A percentile compares a stretch with the other conserved stretches of the same genome.
phyloP scores from a whole-genome alignment of 176 grass and related monocot genomes.

The Hyparrhenia diplandra region DNA sequence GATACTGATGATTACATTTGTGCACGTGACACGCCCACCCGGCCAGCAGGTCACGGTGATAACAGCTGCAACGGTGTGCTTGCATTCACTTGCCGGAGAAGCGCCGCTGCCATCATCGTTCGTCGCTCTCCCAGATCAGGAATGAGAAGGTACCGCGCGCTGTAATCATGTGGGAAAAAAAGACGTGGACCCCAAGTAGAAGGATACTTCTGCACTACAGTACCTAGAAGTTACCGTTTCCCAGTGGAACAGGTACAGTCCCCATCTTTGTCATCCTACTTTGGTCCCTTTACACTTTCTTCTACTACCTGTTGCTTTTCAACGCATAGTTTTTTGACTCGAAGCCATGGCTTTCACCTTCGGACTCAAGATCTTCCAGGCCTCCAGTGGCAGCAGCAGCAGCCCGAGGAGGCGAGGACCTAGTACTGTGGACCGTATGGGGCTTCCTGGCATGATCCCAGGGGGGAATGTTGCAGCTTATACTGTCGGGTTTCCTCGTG shows the following conservation, averaged over 20 bases:
- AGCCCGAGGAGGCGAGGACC: not conserved
- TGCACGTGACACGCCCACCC: constrained; percentile 26
- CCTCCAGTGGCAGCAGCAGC: not conserved
- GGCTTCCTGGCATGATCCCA: not conserved
- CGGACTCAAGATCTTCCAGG: not conserved
- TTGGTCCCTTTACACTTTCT: constrained; percentile 38
- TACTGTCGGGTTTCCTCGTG: not conserved
- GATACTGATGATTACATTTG: not conserved
- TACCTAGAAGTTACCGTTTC: constrained; percentile 18
- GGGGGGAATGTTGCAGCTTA: not conserved
- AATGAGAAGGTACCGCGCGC: not conserved
- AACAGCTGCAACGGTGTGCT: no score
- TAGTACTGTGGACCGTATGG: not conserved
- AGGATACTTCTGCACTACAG: not conserved
- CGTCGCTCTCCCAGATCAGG: not conserved
- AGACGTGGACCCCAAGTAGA: constrained; percentile 5
- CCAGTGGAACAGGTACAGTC: not conserved
- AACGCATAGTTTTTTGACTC: constrained; percentile 22
- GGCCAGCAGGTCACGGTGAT: constrained; percentile 1
- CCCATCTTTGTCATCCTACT: not conserved
- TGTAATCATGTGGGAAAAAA: constrained; percentile 10
- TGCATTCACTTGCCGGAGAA: constrained; percentile 41
- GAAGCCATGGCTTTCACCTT: not conserved
- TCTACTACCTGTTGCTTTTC: constrained; percentile 37
- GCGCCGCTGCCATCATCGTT: constrained; percentile 13